phyloP scores from a whole-genome alignment of 805 yeast species.

The Ogataea trehaloabstinens region DNA sequence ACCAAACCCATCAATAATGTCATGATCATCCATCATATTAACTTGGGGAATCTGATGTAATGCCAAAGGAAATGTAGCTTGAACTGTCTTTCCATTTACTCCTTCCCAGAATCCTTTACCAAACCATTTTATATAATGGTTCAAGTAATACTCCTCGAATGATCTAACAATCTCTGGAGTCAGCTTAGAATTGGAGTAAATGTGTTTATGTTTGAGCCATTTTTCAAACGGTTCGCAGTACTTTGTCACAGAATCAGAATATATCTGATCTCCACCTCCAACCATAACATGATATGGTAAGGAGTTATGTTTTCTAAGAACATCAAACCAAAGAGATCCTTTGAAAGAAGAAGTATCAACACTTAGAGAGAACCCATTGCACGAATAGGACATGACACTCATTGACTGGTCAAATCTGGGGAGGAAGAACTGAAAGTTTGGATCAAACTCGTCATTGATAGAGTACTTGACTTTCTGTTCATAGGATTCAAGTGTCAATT shows the following conservation, averaged over 20 bases:
- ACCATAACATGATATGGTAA: slow-evolving; percentile 86
- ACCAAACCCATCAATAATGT: slow-evolving; percentile 95
- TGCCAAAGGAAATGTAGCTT: slow-evolving; percentile 68
- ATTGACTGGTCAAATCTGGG: slow-evolving; percentile 66
- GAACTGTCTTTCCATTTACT: slow-evolving; percentile 59
- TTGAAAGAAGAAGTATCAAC: slow-evolving; percentile 66
- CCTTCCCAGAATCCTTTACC: slow-evolving; percentile 89
- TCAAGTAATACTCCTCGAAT: slow-evolving; percentile 63
- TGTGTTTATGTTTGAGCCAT: slow-evolving; percentile 61
- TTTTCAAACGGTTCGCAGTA: slow-evolving; percentile 50
- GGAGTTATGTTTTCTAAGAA: slow-evolving; percentile 59
- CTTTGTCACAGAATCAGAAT: slow-evolving; percentile 75
- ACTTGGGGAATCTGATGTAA: slow-evolving; percentile 81
- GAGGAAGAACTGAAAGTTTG: slow-evolving; percentile 60
- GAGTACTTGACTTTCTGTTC: slow-evolving; percentile 67
- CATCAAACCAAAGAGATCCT: slow-evolving; percentile 86
- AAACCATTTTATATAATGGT: slow-evolving; percentile 82
- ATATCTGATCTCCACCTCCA: slow-evolving; percentile 97
- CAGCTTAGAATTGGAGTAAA: slow-evolving; percentile 39
- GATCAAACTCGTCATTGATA: slow-evolving; percentile 43
- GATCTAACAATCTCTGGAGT: slow-evolving; percentile 51
- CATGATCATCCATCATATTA: slow-evolving; percentile 92
- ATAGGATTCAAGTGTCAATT: slow-evolving; percentile 41
- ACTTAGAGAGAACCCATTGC: slow-evolving; percentile 84
- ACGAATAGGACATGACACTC: slow-evolving; percentile 81